Evolutionary conservation across 345 rosid species (phyloP), one percentile per base, ranked within the genome.

Genomic region (Eucalyptus regnans): DNA sequence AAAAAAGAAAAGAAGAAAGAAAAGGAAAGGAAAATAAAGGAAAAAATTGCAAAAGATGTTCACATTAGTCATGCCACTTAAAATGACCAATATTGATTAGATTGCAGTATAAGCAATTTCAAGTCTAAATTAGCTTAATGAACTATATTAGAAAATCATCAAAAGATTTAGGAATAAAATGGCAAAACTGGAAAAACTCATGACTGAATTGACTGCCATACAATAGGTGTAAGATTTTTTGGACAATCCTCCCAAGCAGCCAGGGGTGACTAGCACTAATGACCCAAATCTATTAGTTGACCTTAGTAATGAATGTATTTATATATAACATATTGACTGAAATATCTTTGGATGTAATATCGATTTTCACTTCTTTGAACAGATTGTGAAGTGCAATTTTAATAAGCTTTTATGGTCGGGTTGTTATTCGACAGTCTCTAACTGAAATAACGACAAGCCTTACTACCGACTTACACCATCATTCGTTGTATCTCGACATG

Each of bases 181-280:
- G 4, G 43, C 20, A 15, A 17, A 68, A 68, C 2, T 68, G 2
- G 0, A 18, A 33, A 71, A 71, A 33, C 5, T 33, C 11, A 5
- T 18, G 7, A 17, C 2, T 18, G 0, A 18, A 71, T 71, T 71
- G 43, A 3, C 2, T 0, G 2, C 5, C 44, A 33, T 33, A 37
- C 2, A 71, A 1, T 71, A 71, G 22, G 7, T 71, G 22, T 31
- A 66, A 3, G 6, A 66, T 16, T 15, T 31, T 66, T 71, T 33
- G 23, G 8, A 71, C 46, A 33, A 71, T 33, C 41, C 25, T 33
- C 44, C 25, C 2, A 3, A 9, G 46, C 25, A 71, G 3, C 12
- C 2, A 68, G 0, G 25, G 25, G 14, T 33, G 81, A 17, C 7
- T 4, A 0, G 4, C 3, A 37, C 12, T 31, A 9, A 37, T 17